Conservation (phyloP, 352 stramenopile species). For the Saprolegnia parasitica region DNA sequence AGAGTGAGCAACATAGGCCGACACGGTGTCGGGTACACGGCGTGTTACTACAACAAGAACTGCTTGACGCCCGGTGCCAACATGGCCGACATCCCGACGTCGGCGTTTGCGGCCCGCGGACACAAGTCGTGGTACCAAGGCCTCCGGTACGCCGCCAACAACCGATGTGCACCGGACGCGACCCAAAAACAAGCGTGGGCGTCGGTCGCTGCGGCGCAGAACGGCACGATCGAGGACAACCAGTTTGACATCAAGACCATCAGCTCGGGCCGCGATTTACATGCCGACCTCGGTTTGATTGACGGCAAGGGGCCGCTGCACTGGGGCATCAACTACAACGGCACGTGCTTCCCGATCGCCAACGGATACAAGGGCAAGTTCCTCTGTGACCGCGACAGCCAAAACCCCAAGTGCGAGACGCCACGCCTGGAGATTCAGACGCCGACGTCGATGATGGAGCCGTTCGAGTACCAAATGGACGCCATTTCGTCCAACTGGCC, state of each 20-base stretch:
- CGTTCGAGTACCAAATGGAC: constrained; percentile 59
- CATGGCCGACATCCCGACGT: constrained; percentile 41
- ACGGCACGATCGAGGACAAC: constrained; percentile 35
- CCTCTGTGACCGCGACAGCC: constrained; percentile 38
- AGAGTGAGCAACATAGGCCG: neutral
- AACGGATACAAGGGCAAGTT: constrained; percentile 35
- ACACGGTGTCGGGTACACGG: constrained; percentile 1
- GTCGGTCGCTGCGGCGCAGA: constrained; percentile 28
- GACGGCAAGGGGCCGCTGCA: constrained; percentile 33
- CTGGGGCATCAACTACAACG: constrained; percentile 38
- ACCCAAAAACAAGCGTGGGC: constrained; percentile 37
- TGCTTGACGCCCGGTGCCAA: constrained; percentile 52
- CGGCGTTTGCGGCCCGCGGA: too few relatives aligned
- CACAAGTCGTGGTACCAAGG: too few relatives aligned
- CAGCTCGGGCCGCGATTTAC: constrained; percentile 43
- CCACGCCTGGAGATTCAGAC: constrained; percentile 30
- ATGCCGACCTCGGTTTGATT: constrained; percentile 38
- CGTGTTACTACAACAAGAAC: constrained; percentile 37
- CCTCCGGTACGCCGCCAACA: constrained; percentile 41
- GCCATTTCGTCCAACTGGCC: constrained; percentile 58
- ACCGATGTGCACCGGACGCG: constrained; percentile 32
- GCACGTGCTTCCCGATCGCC: constrained; percentile 32
- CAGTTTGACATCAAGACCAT: constrained; percentile 37
- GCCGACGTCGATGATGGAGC: constrained; percentile 40
- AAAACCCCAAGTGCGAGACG: constrained; percentile 37